Base-by-base conservation (phyloP, 306 rosid genomes). In the Arachis hypogaea region DNA sequence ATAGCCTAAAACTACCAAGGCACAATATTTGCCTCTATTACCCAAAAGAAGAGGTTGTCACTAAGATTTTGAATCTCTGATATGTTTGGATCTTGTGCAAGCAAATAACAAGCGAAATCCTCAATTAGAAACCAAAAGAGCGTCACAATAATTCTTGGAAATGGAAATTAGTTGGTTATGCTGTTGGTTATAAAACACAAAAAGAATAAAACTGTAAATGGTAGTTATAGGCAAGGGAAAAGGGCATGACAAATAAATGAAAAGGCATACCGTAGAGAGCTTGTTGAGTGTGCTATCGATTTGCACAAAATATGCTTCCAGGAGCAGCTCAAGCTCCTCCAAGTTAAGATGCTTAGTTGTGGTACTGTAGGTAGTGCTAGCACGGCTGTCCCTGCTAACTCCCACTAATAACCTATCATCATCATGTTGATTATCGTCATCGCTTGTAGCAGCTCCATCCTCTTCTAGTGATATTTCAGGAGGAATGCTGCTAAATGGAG, bases 241-340 rank as follows among this genome's bases (percentile, higher is more conserved):
- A 22, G 28, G 28, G 28, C 28, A 22, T 22, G 28, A 36, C 28
- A 22, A 22, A 22, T 22, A 22, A 59, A 41, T 9, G 2, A 59
- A 67, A 5, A 1, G 10, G 44, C 74, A 64, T 77, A 84, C 87
- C 64, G 87, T 84, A 5, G 85, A 84, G 8, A 84, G 83, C 70
- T 91, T 89, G 84, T 89, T 22, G 1, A 22, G 28, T 22, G 28
- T 22, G 28, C 28, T 1, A 22, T 22, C 1, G 28, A 22, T 22
- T 22, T 22, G 28, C 28, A 22, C 28, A 22, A 22, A 22, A 22
- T 22, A 22, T 22, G 28, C 28, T 22, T 91, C 99, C 87, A 94
- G 79, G 60, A 94, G 96, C 97, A 94, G 89, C 79, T 94, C 99
- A 68, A 94, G 97, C 87, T 94, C 99, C 77, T 88, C 99, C 0